Evolutionary conservation across 345 rosid species (phyloP).

Genomic region (Leavenworthia alabamica): DNA sequence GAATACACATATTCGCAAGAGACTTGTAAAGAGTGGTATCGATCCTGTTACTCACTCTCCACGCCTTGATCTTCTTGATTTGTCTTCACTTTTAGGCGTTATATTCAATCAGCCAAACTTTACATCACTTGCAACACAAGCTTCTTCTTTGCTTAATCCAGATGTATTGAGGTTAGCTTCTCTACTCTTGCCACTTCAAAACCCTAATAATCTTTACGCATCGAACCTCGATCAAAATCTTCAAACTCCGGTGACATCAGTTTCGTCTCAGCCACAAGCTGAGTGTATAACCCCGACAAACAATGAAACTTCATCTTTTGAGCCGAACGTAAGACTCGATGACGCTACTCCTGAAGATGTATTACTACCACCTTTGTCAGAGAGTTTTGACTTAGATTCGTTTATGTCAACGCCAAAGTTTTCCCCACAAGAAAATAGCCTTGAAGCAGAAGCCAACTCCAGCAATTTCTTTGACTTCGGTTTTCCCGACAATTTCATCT

Average conservation of each 20-base stretch:
- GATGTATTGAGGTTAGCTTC: conserved; percentile 26
- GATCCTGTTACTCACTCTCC: conserved; percentile 94
- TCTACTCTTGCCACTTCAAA: conserved; percentile 16
- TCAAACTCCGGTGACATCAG: conserved; percentile 23
- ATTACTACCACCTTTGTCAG: conserved; percentile 16
- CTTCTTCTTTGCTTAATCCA: conserved; percentile 21
- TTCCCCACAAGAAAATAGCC: conserved; percentile 44
- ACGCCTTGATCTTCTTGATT: conserved; percentile 63
- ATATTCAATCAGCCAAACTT: conserved; percentile 50
- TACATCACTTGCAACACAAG: conserved; percentile 18
- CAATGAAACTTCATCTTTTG: not conserved
- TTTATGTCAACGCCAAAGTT: conserved; percentile 53
- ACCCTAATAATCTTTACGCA: not conserved
- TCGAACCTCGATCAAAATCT: conserved; percentile 3
- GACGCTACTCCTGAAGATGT: not conserved
- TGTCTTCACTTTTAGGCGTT: conserved; percentile 56
- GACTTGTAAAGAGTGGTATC: conserved; percentile 77
- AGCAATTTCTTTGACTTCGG: conserved; percentile 68
- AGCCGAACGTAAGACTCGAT: conserved; percentile 1
- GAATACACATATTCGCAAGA: conserved; percentile 87
- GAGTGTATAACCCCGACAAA: conserved; percentile 15
- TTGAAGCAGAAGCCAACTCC: conserved; percentile 61
- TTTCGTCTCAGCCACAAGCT: conserved; percentile 25
- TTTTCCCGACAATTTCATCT: conserved; percentile 57
- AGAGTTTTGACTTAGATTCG: conserved; percentile 46